Conservation (phyloP, 768 basidiomycete genomes). For the Amanita inopinata region DNA sequence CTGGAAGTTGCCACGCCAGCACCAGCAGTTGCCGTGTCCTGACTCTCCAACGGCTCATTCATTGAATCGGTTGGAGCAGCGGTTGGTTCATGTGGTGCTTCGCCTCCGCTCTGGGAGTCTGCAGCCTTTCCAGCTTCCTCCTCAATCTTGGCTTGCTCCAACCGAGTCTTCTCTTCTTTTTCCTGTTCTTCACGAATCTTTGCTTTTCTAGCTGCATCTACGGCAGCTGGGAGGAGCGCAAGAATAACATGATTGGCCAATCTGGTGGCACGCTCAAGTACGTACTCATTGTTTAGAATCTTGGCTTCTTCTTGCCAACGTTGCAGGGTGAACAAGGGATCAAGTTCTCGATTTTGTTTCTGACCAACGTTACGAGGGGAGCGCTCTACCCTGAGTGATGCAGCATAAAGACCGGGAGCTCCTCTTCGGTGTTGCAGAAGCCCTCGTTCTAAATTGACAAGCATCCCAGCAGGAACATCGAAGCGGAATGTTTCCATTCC, state of each 20-base stretch:
- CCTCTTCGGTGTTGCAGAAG: slow-evolving; percentile 40
- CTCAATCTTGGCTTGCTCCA: slow-evolving; percentile 27
- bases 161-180: slow-evolving; percentile 34
- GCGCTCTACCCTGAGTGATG: slow-evolving; percentile 58
- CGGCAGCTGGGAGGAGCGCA: slow-evolving; percentile 70
- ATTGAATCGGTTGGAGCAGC: background rate
- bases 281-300: slow-evolving; percentile 68
- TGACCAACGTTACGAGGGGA: slow-evolving; percentile 27
- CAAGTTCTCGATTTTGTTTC: slow-evolving; percentile 53
- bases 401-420: slow-evolving; percentile 35
- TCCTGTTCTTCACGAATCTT: slow-evolving; percentile 50
- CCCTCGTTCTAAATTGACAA: slow-evolving; percentile 51
- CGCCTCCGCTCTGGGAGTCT: slow-evolving; percentile 15
- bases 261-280: slow-evolving; percentile 54
- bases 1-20: slow-evolving; percentile 10
- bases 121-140: slow-evolving; percentile 24
- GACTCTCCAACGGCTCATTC: slow-evolving; percentile 4
- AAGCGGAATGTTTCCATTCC: slow-evolving; percentile 64
- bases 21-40: slow-evolving; percentile 12
- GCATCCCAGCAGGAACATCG: slow-evolving; percentile 58
- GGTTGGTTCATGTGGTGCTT: background rate
- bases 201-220: slow-evolving; percentile 51
- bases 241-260: slow-evolving; percentile 64
- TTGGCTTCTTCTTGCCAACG: slow-evolving; percentile 88
- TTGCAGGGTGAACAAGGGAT: slow-evolving; percentile 72